Evolutionary conservation across 768 basidiomycete species (phyloP), one percentile per base, ranked within the genome.

Genomic region (Pleurotus tuoliensis): DNA sequence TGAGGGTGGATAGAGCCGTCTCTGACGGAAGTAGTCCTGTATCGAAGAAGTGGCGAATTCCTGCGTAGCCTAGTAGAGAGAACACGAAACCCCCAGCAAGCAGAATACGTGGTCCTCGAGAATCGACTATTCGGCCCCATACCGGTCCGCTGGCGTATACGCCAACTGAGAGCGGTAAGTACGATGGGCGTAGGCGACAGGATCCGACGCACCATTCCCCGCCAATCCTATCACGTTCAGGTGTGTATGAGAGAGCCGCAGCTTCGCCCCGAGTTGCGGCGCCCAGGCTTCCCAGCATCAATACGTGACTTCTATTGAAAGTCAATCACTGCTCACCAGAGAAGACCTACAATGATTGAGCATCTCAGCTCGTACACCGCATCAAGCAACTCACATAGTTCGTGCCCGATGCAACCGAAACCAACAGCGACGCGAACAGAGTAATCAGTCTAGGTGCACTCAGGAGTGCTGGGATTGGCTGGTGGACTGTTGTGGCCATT

Each of bases 181-280:
- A 47, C 12, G 16, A 44, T 2, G 37, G 25, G n/a, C 13, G 30
- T 18, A 49, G 9, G 38, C 34, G 12, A 57, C 30, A 15, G 18
- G 27, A 47, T 34, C 15, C 5, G 2, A 60, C 84, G 57, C 63
- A 92, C 89, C 66, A 62, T 88, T 92, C n/a, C 84, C 88, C 1
- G 86, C 87, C n/a, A 89, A 73, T 13, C 83, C 92, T 15, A 95
- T 81, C 37, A 94, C 68, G 62, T 96, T 95, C 37, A 92, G 75
- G 56, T 89, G 83, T 0, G 93, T 95, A 55, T 94, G 89, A 3
- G 82, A 80, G 50, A 95, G 81, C 46, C 79, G 74, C 15, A 96
- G 79, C 40, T 84, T 81, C n/a, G 84, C 72, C 1, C 89, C 90
- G 4, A 96, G 80, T 67, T 96, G 93, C 0, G 94, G 93, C 1